Evolutionary conservation across 2,329 filamentous ascomycete species (phyloP).

Genomic region (Trichoderma gracile): DNA sequence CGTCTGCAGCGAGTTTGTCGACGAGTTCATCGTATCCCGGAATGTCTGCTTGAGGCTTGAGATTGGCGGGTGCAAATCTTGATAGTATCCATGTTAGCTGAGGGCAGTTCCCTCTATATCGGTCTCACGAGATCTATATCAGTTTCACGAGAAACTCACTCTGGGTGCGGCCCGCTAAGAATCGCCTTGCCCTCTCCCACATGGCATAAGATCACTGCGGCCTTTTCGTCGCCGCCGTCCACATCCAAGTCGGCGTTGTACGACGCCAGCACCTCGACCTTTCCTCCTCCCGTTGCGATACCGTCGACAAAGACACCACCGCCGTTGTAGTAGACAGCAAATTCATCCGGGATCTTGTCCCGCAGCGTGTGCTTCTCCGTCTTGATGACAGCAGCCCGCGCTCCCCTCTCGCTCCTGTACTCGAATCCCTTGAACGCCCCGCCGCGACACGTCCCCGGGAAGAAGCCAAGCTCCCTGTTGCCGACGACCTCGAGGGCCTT

Average conservation of each 20-base stretch:
- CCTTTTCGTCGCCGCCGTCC: constrained; percentile 69
- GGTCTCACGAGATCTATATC: no score
- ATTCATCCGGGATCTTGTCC: constrained; percentile 58
- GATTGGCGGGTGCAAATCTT: constrained; percentile 80
- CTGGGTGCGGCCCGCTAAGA: constrained; percentile 86
- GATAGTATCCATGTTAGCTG: constrained; percentile 21
- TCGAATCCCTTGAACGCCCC: constrained; percentile 86
- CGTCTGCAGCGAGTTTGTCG: constrained; percentile 65
- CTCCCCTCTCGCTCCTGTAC: constrained; percentile 85
- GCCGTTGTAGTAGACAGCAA: constrained; percentile 87
- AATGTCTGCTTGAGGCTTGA: constrained; percentile 65
- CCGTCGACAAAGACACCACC: constrained; percentile 91
- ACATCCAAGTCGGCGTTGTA: constrained; percentile 76
- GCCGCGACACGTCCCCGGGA: constrained; percentile 81
- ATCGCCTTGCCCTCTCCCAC: constrained; percentile 78
- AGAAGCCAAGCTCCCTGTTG: constrained; percentile 82
- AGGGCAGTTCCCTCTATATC: background rate
- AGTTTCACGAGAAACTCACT: constrained; percentile 53
- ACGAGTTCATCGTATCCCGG: constrained; percentile 72
- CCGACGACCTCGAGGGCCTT: constrained; percentile 78
- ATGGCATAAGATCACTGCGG: constrained; percentile 80
- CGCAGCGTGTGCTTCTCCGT: constrained; percentile 63
- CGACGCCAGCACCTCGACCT: constrained; percentile 78
- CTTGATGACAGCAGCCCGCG: constrained; percentile 67
- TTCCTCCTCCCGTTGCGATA: constrained; percentile 57